Evolutionary conservation across 1,284 basidiomycete genomes (phyloP).

Genomic region (Austroboletus novae-zelandiae): DNA sequence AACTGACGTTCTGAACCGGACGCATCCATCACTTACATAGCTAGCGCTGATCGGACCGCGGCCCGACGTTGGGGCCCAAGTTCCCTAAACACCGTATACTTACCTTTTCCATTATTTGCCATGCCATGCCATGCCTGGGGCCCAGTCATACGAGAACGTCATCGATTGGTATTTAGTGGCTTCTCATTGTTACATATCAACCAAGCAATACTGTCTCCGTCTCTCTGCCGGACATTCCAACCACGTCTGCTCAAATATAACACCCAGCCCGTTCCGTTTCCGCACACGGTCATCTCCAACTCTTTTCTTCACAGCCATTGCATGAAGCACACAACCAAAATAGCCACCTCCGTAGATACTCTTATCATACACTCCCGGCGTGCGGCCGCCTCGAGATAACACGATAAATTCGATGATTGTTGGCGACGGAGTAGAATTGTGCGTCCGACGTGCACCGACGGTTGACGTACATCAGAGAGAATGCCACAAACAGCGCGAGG

Average conservation of each 20-base stretch:
- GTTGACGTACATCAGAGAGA: not conserved
- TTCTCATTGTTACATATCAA: not conserved
- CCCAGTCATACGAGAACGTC: too few relatives aligned
- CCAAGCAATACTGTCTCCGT: not conserved
- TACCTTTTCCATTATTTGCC: too few relatives aligned
- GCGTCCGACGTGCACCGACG: conserved; percentile 12
- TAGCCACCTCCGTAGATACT: conserved; percentile 12
- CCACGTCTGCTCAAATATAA: conserved; percentile 15
- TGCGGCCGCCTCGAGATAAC: too few relatives aligned
- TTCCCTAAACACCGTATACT: too few relatives aligned
- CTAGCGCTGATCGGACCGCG: too few relatives aligned
- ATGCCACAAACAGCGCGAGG: conserved; percentile 16
- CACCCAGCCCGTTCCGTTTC: conserved; percentile 15
- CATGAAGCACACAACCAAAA: conserved; percentile 19
- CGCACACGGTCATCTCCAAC: too few relatives aligned
- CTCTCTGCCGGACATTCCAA: conserved; percentile 3
- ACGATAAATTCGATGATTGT: conserved; percentile 12
- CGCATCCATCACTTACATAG: too few relatives aligned
- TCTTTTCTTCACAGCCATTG: conserved; percentile 25
- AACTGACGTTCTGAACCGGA: too few relatives aligned
- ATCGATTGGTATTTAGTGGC: conserved; percentile 9
- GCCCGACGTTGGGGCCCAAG: too few relatives aligned
- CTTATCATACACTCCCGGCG: too few relatives aligned
- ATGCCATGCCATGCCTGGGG: too few relatives aligned
- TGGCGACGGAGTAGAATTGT: conserved; percentile 11